Evolutionary conservation across 2,329 filamentous ascomycete species (phyloP).

Genomic region (Calonectria leucothoes): DNA sequence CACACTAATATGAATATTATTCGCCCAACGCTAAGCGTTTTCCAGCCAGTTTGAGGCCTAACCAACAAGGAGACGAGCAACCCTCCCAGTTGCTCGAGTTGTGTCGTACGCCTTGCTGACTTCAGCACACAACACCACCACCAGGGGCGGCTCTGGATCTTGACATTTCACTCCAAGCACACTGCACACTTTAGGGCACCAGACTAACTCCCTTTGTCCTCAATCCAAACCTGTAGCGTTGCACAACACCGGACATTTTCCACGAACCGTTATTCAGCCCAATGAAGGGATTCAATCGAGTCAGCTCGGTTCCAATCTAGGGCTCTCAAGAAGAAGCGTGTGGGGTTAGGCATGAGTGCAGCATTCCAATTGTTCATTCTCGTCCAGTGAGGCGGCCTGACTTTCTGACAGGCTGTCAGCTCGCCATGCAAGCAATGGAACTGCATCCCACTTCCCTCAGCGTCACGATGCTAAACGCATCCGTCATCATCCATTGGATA

Average conservation of each 20-base stretch:
- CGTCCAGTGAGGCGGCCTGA: slow-evolving; percentile 39
- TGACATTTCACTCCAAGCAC: slow-evolving; percentile 20
- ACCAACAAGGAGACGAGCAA: not conserved
- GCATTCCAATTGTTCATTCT: slow-evolving; percentile 26
- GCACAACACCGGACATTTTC: slow-evolving; percentile 27
- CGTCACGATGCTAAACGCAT: slow-evolving; percentile 31
- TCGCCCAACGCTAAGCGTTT: not conserved
- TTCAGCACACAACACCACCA: slow-evolving; percentile 26
- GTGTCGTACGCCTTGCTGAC: not conserved
- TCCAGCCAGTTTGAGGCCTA: not conserved
- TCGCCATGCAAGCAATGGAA: slow-evolving; percentile 44
- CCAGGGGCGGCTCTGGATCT: slow-evolving; percentile 23
- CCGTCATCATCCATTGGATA: slow-evolving; percentile 18
- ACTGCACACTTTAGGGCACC: not conserved
- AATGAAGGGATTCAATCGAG: slow-evolving; percentile 31
- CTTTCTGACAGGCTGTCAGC: slow-evolving; percentile 41
- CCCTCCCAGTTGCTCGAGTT: not conserved
- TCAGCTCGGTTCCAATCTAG: slow-evolving; percentile 25
- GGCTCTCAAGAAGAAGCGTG: slow-evolving; percentile 30
- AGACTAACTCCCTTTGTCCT: slow-evolving; percentile 25
- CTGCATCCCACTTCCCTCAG: slow-evolving; percentile 31
- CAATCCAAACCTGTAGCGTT: slow-evolving; percentile 27
- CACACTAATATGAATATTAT: not conserved
- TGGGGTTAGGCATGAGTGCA: slow-evolving; percentile 46
- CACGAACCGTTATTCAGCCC: slow-evolving; percentile 30